Evolutionary conservation across 108 stramenopile species (phyloP).

Genomic region (Cyclotella atomus): DNA sequence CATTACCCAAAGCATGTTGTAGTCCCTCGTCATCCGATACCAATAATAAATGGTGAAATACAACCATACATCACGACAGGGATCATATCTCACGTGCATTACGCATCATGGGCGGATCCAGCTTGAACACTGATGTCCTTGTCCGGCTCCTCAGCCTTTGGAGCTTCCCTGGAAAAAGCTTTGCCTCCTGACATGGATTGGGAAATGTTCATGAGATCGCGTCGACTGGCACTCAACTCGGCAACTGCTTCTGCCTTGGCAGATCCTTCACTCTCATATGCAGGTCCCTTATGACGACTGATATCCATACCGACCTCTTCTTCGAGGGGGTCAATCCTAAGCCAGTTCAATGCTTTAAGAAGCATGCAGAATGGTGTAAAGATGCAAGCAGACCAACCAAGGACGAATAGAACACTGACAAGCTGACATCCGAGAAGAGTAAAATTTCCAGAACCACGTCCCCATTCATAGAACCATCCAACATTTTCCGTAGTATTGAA

Average conservation of each 20-base stretch:
- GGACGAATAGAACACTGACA: slow-evolving; percentile 67
- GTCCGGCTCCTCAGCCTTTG: background rate
- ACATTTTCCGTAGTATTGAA: slow-evolving; percentile 22
- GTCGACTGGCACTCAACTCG: slow-evolving; percentile 65
- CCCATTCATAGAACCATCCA: slow-evolving; percentile 66
- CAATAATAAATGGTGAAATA: too few relatives aligned
- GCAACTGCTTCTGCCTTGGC: slow-evolving; percentile 67
- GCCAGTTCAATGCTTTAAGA: slow-evolving; percentile 69
- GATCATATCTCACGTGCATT: too few relatives aligned
- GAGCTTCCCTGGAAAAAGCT: background rate
- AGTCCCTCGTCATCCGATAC: too few relatives aligned
- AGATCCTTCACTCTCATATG: slow-evolving; percentile 68
- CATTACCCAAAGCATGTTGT: too few relatives aligned
- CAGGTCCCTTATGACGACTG: slow-evolving; percentile 82
- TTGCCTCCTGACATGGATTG: background rate
- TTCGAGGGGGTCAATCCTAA: slow-evolving; percentile 87
- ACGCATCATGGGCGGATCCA: background rate
- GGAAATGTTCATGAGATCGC: slow-evolving; percentile 21
- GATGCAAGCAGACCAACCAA: slow-evolving; percentile 76
- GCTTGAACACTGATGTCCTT: background rate
- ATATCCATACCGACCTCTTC: slow-evolving; percentile 88
- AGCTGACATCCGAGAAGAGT: slow-evolving; percentile 77
- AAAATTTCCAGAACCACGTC: slow-evolving; percentile 62
- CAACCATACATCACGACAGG: too few relatives aligned
- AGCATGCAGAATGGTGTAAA: slow-evolving; percentile 85